Percentiles rank a stretch among this genome's conserved stretches.
phyloP scores from a whole-genome alignment of 192 early-diverging fungal genomes.

The Coemansia sp. region DNA sequence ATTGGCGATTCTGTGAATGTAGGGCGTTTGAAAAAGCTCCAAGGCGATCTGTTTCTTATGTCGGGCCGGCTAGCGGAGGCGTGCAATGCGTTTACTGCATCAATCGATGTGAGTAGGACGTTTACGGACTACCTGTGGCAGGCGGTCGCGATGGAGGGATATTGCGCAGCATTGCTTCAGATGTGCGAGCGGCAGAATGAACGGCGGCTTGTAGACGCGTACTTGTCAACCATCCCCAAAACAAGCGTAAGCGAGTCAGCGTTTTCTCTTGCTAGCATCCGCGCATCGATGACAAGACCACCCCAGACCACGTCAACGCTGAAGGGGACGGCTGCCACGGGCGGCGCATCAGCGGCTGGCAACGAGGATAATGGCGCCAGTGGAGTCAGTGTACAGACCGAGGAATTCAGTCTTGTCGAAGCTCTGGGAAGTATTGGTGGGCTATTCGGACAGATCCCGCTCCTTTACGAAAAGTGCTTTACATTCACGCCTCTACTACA shows the following conservation, averaged over 20 bases:
- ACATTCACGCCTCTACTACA: slow-evolving; percentile 48
- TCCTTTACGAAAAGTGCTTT: slow-evolving; percentile 40
- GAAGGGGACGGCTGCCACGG: background rate
- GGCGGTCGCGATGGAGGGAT: slow-evolving; percentile 51
- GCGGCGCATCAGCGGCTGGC: background rate
- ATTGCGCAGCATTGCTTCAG: slow-evolving; percentile 47
- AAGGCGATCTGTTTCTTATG: slow-evolving; percentile 51
- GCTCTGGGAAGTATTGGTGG: slow-evolving; percentile 14
- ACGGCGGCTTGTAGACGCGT: slow-evolving; percentile 18
- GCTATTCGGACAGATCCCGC: slow-evolving; percentile 38
- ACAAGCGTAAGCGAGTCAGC: slow-evolving; percentile 3
- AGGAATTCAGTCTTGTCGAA: background rate
- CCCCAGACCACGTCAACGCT: background rate
- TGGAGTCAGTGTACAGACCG: background rate
- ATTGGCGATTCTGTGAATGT: slow-evolving; percentile 8
- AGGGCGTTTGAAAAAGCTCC: slow-evolving; percentile 51
- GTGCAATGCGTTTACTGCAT: slow-evolving; percentile 38
- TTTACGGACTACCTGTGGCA: slow-evolving; percentile 51
- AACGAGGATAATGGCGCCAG: background rate
- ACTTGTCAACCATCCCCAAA: slow-evolving; percentile 2
- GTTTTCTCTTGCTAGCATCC: slow-evolving; percentile 4
- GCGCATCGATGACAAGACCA: slow-evolving; percentile 6
- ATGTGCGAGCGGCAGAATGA: slow-evolving; percentile 30
- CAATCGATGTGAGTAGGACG: slow-evolving; percentile 25
- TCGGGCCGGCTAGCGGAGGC: slow-evolving; percentile 45